Conservation (phyloP, 2,329 filamentous ascomycete species). For the Daldinia sp. region DNA sequence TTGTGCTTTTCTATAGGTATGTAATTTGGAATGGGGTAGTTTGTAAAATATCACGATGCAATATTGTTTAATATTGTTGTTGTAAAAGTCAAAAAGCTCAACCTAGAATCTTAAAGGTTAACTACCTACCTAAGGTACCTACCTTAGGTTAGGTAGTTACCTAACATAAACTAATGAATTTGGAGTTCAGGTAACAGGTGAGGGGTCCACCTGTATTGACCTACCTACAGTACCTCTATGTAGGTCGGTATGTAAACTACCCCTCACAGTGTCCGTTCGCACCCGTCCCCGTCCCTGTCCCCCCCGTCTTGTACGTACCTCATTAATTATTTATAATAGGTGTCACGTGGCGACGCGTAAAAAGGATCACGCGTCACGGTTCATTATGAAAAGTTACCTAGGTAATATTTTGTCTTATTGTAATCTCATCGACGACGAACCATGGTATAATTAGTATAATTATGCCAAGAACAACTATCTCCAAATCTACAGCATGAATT, state of each 20-base stretch:
- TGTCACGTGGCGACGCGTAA: slow-evolving; percentile 6
- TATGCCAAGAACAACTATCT: slow-evolving; percentile 13
- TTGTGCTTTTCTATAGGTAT: slow-evolving; percentile 1
- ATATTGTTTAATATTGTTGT: background rate
- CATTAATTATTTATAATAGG: background rate
- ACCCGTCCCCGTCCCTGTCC: background rate
- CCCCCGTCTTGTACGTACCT: background rate
- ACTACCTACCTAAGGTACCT: no score
- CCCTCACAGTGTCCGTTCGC: slow-evolving; percentile 6
- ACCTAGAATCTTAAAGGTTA: no score
- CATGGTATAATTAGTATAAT: background rate
- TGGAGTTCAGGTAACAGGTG: background rate
- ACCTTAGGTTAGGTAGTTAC: no score
- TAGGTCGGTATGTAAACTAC: no score
- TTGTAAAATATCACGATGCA: background rate
- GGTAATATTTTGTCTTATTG: background rate
- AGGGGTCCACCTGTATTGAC: background rate
- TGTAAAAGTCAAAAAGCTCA: background rate
- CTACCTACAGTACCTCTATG: no score
- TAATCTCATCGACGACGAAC: background rate
- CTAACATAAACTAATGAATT: background rate
- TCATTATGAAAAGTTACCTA: background rate
- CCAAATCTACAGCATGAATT: slow-evolving; percentile 4
- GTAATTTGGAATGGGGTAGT: background rate
- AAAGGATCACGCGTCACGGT: background rate